Percentiles rank a stretch among this genome's conserved stretches.
These are phyloP conservation scores for Rhodotorula sp. DNA, from an alignment of 1,284 basidiomycete species.

Conservation along the genomic window DNA sequence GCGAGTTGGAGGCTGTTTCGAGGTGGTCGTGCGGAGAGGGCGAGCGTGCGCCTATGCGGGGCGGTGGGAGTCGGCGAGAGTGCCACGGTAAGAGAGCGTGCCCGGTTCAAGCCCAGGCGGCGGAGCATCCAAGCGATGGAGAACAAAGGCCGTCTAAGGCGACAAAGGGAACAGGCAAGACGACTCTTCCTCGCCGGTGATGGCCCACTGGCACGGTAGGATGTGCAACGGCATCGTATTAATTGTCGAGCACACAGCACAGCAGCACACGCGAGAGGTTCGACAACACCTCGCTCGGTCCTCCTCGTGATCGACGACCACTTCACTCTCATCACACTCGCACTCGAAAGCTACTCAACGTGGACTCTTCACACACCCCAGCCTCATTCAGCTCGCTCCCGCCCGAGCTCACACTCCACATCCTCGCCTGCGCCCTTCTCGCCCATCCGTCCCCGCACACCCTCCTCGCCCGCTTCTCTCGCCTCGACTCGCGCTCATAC, in stretches of 20 bases:
- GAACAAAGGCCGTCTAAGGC: not conserved
- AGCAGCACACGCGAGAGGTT: no score
- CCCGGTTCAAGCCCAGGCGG: not conserved
- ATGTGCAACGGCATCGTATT: no score
- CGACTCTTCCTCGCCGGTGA: no score
- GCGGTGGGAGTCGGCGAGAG: not conserved
- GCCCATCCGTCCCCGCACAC: not conserved
- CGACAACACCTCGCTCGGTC: no score
- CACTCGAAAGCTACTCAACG: not conserved
- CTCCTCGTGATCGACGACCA: no score
- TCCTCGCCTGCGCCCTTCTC: not conserved
- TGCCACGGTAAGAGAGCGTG: not conserved
- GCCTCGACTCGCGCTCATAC: conserved; percentile 3
- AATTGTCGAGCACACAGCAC: no score
- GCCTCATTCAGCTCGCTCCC: conserved; percentile 10
- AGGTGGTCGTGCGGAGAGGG: not conserved
- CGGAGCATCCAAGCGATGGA: not conserved
- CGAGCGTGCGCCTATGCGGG: no score
- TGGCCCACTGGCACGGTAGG: no score
- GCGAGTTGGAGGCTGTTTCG: not conserved
- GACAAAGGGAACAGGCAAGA: not conserved
- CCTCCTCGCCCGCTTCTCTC: conserved; percentile 7
- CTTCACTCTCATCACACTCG: no score
- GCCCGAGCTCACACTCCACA: conserved; percentile 18
- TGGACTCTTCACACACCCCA: not conserved